phyloP scores from a whole-genome alignment of 352 stramenopile species.

The Pythium folliculosum region DNA sequence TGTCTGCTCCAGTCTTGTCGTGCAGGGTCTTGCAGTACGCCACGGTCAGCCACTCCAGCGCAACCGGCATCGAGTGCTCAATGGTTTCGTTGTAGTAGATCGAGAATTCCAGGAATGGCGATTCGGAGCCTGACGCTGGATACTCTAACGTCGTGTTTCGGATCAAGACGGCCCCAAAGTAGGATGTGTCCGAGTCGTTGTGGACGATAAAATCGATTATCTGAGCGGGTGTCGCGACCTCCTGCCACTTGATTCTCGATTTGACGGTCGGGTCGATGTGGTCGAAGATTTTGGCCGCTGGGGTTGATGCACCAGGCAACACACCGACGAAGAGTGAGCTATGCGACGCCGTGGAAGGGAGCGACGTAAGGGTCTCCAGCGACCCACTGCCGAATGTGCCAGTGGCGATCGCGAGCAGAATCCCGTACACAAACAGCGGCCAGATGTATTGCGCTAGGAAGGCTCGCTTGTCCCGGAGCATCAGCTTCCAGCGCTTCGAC shows the following conservation, averaged over 20 bases:
- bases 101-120: slow-evolving; percentile 36
- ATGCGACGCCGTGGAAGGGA: slow-evolving; percentile 39
- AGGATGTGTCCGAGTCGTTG: slow-evolving; percentile 41
- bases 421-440: slow-evolving; percentile 61
- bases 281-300: slow-evolving; percentile 26
- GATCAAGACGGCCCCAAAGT: slow-evolving; percentile 61
- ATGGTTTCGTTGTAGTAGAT: slow-evolving; percentile 77
- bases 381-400: slow-evolving; percentile 32
- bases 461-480: slow-evolving; percentile 57
- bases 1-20: not conserved
- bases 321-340: slow-evolving; percentile 47
- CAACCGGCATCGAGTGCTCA: slow-evolving; percentile 55
- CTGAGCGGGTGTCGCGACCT: slow-evolving; percentile 21
- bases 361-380: slow-evolving; percentile 53
- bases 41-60: slow-evolving; percentile 58
- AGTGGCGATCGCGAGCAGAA: slow-evolving; percentile 52
- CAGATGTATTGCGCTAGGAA: slow-evolving; percentile 72
- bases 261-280: slow-evolving; percentile 9
- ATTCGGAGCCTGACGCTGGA: not conserved
- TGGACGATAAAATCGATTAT: slow-evolving; percentile 49
- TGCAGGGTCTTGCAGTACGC: slow-evolving; percentile 47
- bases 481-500: slow-evolving; percentile 57
- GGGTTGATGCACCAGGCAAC: slow-evolving; percentile 8
- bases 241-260: slow-evolving; percentile 17
- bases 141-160: slow-evolving; percentile 37